Evolutionary conservation across 139 green algal genomes (phyloP).

Genomic region (Coelastrella sp.): DNA sequence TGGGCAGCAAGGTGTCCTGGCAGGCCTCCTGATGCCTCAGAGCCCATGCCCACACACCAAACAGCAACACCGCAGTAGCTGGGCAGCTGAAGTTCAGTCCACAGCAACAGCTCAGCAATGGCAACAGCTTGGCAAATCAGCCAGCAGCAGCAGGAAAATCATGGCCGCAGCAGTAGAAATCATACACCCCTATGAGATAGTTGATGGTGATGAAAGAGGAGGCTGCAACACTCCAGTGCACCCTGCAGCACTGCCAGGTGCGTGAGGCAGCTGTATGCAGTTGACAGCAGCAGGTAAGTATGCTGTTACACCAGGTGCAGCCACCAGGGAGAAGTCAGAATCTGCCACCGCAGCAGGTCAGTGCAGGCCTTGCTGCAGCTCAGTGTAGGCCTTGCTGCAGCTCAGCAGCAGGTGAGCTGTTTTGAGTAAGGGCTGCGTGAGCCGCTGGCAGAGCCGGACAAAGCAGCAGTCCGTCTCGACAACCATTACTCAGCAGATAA

Average conservation of each 20-base stretch:
- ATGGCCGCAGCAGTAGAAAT: not conserved
- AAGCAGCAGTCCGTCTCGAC: not conserved
- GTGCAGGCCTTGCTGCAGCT: not conserved
- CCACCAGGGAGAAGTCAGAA: no score
- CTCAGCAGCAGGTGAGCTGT: constrained; percentile 6
- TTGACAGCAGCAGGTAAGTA: not conserved
- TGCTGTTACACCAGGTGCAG: constrained; percentile 3
- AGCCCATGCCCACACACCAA: not conserved
- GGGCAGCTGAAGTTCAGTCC: not conserved
- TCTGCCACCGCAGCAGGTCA: no score
- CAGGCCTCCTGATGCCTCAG: not conserved
- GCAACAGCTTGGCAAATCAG: not conserved
- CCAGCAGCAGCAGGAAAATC: constrained; percentile 1
- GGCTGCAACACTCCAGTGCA: not conserved
- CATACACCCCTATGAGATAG: not conserved
- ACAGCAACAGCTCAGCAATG: not conserved
- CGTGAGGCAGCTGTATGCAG: not conserved
- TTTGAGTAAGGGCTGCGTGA: not conserved
- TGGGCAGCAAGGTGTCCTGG: no score
- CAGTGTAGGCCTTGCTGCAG: not conserved
- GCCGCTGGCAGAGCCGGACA: constrained; percentile 8
- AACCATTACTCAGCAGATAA: not conserved
- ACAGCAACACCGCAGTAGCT: not conserved
- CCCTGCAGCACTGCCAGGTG: constrained; percentile 1
- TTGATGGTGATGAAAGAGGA: constrained; percentile 19